phyloP scores from a whole-genome alignment of 805 yeast species.

The Metschnikowia arizonensis region DNA sequence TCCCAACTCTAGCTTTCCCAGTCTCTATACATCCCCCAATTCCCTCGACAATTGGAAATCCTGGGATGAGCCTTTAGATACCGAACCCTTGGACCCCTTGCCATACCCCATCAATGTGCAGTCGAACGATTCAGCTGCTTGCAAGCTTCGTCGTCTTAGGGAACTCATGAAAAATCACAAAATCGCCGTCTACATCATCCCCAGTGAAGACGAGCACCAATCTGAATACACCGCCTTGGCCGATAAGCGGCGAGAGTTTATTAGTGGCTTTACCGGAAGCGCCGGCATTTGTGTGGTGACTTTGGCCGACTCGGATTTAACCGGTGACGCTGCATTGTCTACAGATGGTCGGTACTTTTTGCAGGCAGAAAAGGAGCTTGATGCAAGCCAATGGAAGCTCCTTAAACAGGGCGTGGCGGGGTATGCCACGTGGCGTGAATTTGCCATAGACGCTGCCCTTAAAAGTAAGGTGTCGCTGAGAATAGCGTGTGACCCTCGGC shows the following conservation, averaged over 20 bases:
- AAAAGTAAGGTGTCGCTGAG: conserved; percentile 47
- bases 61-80: conserved; percentile 18
- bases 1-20: neutral
- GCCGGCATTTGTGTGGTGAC: conserved; percentile 20
- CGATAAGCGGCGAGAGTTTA: conserved; percentile 18
- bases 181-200: conserved; percentile 19
- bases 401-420: conserved; percentile 77
- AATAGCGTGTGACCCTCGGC: conserved; percentile 80
- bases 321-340: conserved; percentile 72
- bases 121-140: conserved; percentile 2
- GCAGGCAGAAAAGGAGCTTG: conserved; percentile 84
- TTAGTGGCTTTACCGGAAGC: conserved; percentile 20
- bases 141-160: conserved; percentile 13
- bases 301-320: conserved; percentile 39
- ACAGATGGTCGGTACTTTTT: conserved; percentile 95
- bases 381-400: conserved; percentile 64
- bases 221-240: conserved; percentile 19
- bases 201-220: conserved; percentile 22
- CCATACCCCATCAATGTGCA: conserved; percentile 18
- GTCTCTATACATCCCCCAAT: neutral
- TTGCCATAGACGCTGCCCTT: conserved; percentile 53
- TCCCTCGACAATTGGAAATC: neutral
- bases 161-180: conserved; percentile 13
- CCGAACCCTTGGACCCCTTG: conserved; percentile 23
- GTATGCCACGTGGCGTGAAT: conserved; percentile 74